Evolutionary conservation across 495 filamentous ascomycete species (phyloP), one percentile per base, ranked within the genome.

Genomic region (Podospora conica): DNA sequence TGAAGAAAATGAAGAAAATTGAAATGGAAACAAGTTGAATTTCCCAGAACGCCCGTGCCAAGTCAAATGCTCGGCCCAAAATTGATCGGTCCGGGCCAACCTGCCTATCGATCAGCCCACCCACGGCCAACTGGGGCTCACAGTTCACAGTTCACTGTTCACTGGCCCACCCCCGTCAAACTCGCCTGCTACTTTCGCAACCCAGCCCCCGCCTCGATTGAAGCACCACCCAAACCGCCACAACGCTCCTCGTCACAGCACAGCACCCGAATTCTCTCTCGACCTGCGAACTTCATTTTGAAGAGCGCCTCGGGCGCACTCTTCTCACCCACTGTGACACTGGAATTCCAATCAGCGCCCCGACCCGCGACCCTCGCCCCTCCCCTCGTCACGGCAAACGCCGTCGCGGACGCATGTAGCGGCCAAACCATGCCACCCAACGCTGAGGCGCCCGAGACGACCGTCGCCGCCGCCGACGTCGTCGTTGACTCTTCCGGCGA

Each of bases 331-430:
- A 64, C 64, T 60, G 68, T 62, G 61, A 58, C 21, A 64, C 60
- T n/a, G n/a, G n/a, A n/a, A n/a, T n/a, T n/a, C n/a, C 56, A 57
- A 11, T 48, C 40, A 27, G 22, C 11, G 27, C 29, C 61, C 11
- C 23, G 33, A 22, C 55, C 53, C 48, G 12, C 22, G 11, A 15
- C 58, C 29, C 10, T 23, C 57, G 27, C 29, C 18, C 15, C 15
- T 40, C 23, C 56, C n/a, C 23, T 60, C 28, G 22, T 56, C 64
- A 55, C 62, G 40, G 40, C 40, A 48, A n/a, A 48, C 64, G 58
- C 54, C 65, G 65, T 70, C 65, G 64, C 67, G 72, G 70, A 74
- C 74, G 74, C 75, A 77, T 77, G 75, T 77, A 77, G 75, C 68
- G 65, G 62, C 65, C 71, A 62, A n/a, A 75, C 63, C 68, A 77